Conservation (phyloP, 495 filamentous ascomycete species). For the Penicillium coprophilum region DNA sequence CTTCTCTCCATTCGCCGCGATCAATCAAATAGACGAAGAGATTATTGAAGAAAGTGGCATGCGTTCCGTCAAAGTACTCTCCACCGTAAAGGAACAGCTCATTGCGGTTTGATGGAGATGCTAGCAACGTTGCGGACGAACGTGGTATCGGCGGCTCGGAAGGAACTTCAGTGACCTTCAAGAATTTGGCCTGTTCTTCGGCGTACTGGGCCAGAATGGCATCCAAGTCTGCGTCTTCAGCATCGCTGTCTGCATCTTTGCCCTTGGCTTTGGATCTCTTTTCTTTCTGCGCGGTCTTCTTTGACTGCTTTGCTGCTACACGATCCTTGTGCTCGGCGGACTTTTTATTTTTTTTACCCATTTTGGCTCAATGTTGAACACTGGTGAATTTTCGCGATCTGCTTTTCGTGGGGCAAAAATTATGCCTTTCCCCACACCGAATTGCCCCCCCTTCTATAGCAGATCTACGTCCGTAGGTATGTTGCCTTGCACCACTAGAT, state of each 20-base stretch:
- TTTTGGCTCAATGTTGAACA: constrained; percentile 22
- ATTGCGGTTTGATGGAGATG: constrained; percentile 79
- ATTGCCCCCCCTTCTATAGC: constrained; percentile 9
- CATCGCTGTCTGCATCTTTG: constrained; percentile 70
- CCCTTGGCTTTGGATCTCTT: constrained; percentile 65
- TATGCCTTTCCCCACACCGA: constrained; percentile 26
- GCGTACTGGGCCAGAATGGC: constrained; percentile 91
- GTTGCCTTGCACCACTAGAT: neutral
- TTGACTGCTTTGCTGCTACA: constrained; percentile 52
- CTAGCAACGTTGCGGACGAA: constrained; percentile 74
- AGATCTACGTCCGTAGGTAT: constrained; percentile 1
- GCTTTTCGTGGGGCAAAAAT: constrained; percentile 30
- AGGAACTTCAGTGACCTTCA: constrained; percentile 83
- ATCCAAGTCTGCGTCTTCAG: constrained; percentile 91
- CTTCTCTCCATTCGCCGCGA: constrained; percentile 79
- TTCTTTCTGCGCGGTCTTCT: constrained; percentile 71
- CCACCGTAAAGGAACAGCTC: constrained; percentile 93
- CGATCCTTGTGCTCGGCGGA: constrained; percentile 56
- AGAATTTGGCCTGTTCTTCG: constrained; percentile 80
- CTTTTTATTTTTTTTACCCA: constrained; percentile 57
- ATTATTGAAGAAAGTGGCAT: constrained; percentile 66
- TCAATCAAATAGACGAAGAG: constrained; percentile 89
- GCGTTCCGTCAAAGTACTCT: constrained; percentile 64
- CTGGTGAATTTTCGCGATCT: constrained; percentile 12
- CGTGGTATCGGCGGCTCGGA: constrained; percentile 77